A percentile compares a stretch with the other conserved stretches of the same genome.
Conservation (phyloP, 1,139 yeast species). For the Hemisphaericaspora lyxosophila region DNA sequence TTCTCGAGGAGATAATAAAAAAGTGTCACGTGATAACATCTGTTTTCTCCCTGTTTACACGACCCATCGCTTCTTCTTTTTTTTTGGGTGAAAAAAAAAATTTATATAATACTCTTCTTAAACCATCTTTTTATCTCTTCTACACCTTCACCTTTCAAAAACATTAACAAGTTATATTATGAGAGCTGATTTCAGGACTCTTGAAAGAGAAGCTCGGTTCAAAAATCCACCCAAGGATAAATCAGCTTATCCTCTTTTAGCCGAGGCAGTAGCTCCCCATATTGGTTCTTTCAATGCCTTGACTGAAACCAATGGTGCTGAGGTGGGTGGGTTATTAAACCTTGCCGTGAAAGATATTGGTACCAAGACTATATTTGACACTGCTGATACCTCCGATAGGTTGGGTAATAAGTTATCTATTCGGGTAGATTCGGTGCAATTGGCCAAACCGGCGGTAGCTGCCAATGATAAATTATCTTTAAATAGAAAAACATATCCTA, state of each 20-base stretch:
- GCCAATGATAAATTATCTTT: conserved; percentile 74
- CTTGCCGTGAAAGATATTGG: conserved; percentile 90
- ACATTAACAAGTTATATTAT: conserved; percentile 5
- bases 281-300: conserved; percentile 94
- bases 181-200: conserved; percentile 67
- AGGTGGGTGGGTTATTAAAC: conserved; percentile 84
- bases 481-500: conserved; percentile 81
- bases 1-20: too few relatives aligned
- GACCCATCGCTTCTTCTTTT: neutral
- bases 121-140: neutral
- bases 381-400: conserved; percentile 57
- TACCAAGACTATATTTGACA: conserved; percentile 77
- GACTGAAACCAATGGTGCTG: conserved; percentile 84
- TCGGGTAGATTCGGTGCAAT: conserved; percentile 81
- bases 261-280: conserved; percentile 92
- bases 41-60: neutral
- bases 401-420: conserved; percentile 80
- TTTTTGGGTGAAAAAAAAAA: neutral
- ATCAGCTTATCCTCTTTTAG: conserved; percentile 75
- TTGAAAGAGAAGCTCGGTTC: conserved; percentile 84
- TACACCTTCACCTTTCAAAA: neutral
- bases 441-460: conserved; percentile 79
- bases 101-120: neutral
- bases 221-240: conserved; percentile 86
- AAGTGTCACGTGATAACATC: neutral